Percentiles rank a stretch among this genome's conserved stretches.
Conservation (phyloP, 805 yeast species). For the Metschnikowia reukaufii region DNA sequence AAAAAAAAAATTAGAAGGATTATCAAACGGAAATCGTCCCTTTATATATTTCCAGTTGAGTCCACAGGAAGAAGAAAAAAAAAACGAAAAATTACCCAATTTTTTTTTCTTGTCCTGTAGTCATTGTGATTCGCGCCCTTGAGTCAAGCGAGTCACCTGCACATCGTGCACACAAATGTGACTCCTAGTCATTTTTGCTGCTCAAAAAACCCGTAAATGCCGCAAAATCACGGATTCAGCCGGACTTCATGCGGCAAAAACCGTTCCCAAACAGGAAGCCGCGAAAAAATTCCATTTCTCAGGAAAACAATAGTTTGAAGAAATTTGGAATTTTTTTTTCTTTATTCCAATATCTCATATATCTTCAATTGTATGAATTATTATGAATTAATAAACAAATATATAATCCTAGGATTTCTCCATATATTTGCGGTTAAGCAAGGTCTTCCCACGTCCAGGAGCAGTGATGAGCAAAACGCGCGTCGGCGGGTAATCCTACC, state of each 20-base stretch:
- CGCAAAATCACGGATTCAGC: background rate
- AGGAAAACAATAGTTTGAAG: too few relatives aligned
- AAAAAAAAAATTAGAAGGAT: background rate
- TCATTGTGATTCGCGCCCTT: conserved; percentile 16
- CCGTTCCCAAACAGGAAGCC: background rate
- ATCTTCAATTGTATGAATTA: too few relatives aligned
- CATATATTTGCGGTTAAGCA: too few relatives aligned
- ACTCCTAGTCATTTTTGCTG: conserved; percentile 17
- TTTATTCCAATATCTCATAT: too few relatives aligned
- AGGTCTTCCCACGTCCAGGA: too few relatives aligned
- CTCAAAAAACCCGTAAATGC: background rate
- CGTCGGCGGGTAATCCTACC: too few relatives aligned
- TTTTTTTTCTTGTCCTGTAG: conserved; percentile 8
- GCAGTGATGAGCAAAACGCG: too few relatives aligned
- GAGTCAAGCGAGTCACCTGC: conserved; percentile 21
- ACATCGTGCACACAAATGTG: conserved; percentile 13
- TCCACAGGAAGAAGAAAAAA: conserved; percentile 2
- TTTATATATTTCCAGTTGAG: background rate
- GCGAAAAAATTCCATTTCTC: background rate
- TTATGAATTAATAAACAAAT: too few relatives aligned
- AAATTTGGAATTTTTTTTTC: too few relatives aligned
- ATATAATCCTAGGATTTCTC: too few relatives aligned
- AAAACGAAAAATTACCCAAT: background rate
- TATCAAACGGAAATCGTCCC: background rate
- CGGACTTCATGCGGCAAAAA: background rate